These are phyloP conservation scores for Podospora pseudoanserina DNA, from an alignment of 495 filamentous ascomycete genomes.

Conservation along the genomic window DNA sequence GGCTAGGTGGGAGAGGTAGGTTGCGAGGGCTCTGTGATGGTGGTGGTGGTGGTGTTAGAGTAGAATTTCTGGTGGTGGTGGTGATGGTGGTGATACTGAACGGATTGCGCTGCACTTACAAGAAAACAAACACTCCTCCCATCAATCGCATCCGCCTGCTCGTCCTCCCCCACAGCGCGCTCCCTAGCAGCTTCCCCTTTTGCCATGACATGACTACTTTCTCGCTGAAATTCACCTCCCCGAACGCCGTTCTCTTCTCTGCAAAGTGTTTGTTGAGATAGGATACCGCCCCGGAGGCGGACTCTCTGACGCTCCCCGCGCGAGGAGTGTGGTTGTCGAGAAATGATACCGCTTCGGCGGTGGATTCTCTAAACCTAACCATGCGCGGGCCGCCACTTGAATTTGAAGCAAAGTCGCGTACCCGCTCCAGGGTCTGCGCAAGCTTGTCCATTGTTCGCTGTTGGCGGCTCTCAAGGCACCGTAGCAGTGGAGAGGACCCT, in stretches of 20 bases:
- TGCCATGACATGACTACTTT: conserved; percentile 14
- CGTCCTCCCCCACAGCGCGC: conserved; percentile 33
- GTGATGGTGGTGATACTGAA: neutral
- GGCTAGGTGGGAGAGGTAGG: conserved; percentile 19
- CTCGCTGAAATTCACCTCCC: conserved; percentile 29
- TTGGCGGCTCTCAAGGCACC: neutral
- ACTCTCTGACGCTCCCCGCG: neutral
- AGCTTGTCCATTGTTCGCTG: neutral
- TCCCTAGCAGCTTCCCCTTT: conserved; percentile 19
- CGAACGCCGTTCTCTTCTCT: neutral
- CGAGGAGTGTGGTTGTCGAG: neutral
- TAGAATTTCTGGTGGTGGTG: neutral
- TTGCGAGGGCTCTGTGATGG: conserved; percentile 16
- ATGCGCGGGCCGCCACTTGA: neutral
- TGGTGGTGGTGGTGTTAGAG: neutral
- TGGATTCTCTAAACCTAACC: neutral
- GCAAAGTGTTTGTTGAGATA: neutral
- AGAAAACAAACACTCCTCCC: conserved; percentile 28
- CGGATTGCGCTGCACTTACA: conserved; percentile 19
- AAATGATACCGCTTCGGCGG: neutral
- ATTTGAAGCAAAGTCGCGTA: neutral
- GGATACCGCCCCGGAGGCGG: neutral
- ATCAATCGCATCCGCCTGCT: conserved; percentile 32
- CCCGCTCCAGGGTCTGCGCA: neutral
- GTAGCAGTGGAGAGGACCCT: neutral